Conservation (phyloP, 1,284 basidiomycete species). For the Tilletia indica region DNA sequence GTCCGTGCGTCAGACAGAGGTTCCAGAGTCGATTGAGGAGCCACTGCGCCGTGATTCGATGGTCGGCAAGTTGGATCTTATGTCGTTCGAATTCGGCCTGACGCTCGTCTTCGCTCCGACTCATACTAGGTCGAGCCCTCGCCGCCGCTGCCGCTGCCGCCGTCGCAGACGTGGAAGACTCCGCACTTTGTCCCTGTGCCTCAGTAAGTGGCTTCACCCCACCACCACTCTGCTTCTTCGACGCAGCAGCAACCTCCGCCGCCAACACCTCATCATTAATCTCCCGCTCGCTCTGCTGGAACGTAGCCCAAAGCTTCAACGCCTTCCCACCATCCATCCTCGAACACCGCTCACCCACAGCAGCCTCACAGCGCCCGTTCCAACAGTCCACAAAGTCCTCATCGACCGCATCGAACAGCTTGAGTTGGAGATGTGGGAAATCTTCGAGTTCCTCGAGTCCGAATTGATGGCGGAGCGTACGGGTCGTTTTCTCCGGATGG, state of each 20-base stretch:
- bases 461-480: constrained; percentile 32
- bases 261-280: constrained; percentile 6
- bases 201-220: background rate
- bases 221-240: background rate
- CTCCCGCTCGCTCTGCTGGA: constrained; percentile 17
- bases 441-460: constrained; percentile 38
- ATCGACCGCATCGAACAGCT: constrained; percentile 38
- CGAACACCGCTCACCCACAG: background rate
- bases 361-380: constrained; percentile 26
- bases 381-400: constrained; percentile 51
- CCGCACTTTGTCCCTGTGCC: background rate
- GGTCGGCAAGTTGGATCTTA: constrained; percentile 40
- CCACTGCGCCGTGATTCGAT: constrained; percentile 46
- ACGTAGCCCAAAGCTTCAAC: constrained; percentile 3
- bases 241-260: background rate
- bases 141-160: background rate
- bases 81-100: constrained; percentile 13
- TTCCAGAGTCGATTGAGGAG: constrained; percentile 42
- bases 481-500: constrained; percentile 39
- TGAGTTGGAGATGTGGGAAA: constrained; percentile 34
- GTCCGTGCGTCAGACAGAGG: constrained; percentile 34
- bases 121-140: background rate
- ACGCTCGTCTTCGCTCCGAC: constrained; percentile 15
- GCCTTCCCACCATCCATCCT: background rate
- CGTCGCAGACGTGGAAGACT: background rate